A percentile compares a stretch with the other conserved stretches of the same genome.
These are phyloP conservation scores for Pyrrhoderma lamaoense DNA, from an alignment of 1,284 basidiomycete genomes.

Conservation along the genomic window DNA sequence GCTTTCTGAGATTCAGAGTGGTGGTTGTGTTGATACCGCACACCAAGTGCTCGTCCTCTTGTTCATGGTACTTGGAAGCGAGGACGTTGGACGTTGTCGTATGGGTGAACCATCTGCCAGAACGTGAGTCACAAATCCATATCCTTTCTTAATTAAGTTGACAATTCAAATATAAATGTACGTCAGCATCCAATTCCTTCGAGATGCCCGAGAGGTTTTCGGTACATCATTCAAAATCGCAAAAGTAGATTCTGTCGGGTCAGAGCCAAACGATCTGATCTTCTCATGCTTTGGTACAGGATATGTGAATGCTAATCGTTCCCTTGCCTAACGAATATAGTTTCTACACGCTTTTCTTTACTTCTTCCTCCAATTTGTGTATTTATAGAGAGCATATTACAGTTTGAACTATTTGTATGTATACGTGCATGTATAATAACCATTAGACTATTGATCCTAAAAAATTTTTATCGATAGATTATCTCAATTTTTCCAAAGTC, in stretches of 20 bases:
- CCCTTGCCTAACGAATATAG: constrained; percentile 41
- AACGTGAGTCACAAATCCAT: constrained; percentile 59
- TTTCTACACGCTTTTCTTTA: background rate
- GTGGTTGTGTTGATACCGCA: constrained; percentile 87
- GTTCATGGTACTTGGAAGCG: constrained; percentile 92
- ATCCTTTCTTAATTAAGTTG: too few relatives aligned
- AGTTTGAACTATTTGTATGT: background rate
- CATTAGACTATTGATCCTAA: background rate
- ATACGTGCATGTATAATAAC: background rate
- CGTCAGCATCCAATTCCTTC: constrained; percentile 89
- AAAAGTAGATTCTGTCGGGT: constrained; percentile 38
- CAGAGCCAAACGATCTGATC: constrained; percentile 46
- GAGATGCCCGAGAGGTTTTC: constrained; percentile 79
- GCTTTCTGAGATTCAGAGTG: constrained; percentile 69
- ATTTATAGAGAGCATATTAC: too few relatives aligned
- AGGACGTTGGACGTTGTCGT: constrained; percentile 87
- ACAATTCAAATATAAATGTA: too few relatives aligned
- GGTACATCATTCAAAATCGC: constrained; percentile 51
- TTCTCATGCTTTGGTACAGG: constrained; percentile 78
- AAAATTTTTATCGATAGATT: constrained; percentile 38
- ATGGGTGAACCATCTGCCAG: constrained; percentile 78
- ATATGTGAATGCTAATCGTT: constrained; percentile 69
- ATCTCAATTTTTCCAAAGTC: constrained; percentile 46
- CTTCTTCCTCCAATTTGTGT: too few relatives aligned
- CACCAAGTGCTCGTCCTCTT: constrained; percentile 87